phyloP scores from a whole-genome alignment of 306 rosid genomes.

The Inga leiocalycina region DNA sequence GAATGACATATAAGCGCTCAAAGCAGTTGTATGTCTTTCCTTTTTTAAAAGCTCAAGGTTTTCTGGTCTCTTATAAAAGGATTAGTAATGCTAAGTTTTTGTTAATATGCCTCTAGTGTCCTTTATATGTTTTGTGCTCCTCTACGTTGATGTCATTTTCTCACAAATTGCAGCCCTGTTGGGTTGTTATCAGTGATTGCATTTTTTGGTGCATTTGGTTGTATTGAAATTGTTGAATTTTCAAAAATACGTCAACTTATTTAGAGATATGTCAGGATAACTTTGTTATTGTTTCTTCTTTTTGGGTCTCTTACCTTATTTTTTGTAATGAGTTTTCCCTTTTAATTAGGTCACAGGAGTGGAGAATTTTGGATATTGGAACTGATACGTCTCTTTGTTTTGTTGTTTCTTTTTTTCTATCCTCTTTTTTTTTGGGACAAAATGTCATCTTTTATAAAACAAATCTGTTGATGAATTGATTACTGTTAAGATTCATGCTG shows the following conservation, averaged over 20 bases:
- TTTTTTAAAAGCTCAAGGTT: neutral
- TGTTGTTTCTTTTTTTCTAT: neutral
- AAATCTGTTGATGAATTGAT: constrained; percentile 1
- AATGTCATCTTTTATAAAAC: neutral
- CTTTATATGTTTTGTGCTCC: neutral
- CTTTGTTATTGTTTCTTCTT: neutral
- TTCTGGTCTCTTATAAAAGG: neutral
- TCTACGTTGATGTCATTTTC: neutral
- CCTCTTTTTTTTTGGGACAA: too few relatives aligned
- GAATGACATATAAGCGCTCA: neutral
- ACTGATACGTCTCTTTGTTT: neutral
- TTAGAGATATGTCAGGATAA: neutral
- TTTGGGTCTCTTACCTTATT: neutral
- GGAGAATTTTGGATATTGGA: neutral
- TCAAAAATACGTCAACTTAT: neutral
- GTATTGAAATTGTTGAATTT: neutral
- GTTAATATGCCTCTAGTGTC: neutral
- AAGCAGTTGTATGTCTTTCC: constrained; percentile 8
- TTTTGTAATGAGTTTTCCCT: neutral
- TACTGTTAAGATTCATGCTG: neutral
- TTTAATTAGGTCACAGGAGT: neutral
- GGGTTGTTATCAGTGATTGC: neutral
- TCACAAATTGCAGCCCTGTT: neutral
- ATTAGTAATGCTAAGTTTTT: neutral
- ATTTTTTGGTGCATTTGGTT: neutral